These are phyloP conservation scores for Lachancea fermentati DNA, from an alignment of 805 yeast species.

Conservation along the genomic window DNA sequence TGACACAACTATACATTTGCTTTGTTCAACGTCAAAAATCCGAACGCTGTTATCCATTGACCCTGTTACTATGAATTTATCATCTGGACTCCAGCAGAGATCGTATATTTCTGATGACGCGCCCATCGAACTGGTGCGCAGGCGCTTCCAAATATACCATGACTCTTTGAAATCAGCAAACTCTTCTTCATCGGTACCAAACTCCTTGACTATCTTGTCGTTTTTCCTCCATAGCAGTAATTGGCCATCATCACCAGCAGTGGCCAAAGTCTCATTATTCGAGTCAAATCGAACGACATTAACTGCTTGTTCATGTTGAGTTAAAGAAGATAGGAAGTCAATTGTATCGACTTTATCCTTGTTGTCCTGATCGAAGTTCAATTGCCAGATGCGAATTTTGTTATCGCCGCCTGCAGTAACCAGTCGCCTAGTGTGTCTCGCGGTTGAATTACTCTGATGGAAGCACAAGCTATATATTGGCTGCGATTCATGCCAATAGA, in stretches of 20 bases:
- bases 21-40: conserved; percentile 53
- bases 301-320: conserved; percentile 92
- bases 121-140: conserved; percentile 52
- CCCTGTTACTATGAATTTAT: conserved; percentile 71
- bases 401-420: conserved; percentile 96
- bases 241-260: conserved; percentile 95
- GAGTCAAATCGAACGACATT: conserved; percentile 79
- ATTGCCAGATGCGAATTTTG: conserved; percentile 62
- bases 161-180: conserved; percentile 56
- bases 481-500: conserved; percentile 49
- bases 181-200: conserved; percentile 44
- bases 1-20: conserved; percentile 41
- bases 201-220: conserved; percentile 50
- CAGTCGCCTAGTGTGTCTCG: conserved; percentile 39
- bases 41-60: conserved; percentile 85
- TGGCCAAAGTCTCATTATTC: conserved; percentile 64
- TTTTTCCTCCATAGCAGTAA: conserved; percentile 71
- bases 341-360: conserved; percentile 40
- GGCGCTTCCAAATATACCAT: conserved; percentile 50
- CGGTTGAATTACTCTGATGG: conserved; percentile 40
- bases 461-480: conserved; percentile 67
- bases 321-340: conserved; percentile 71
- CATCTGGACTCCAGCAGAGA: conserved; percentile 87
- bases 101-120: conserved; percentile 81
- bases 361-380: conserved; percentile 21